Conservation (phyloP, 2,329 filamentous ascomycete species). For the Neoscytalidium dimidiatum region DNA sequence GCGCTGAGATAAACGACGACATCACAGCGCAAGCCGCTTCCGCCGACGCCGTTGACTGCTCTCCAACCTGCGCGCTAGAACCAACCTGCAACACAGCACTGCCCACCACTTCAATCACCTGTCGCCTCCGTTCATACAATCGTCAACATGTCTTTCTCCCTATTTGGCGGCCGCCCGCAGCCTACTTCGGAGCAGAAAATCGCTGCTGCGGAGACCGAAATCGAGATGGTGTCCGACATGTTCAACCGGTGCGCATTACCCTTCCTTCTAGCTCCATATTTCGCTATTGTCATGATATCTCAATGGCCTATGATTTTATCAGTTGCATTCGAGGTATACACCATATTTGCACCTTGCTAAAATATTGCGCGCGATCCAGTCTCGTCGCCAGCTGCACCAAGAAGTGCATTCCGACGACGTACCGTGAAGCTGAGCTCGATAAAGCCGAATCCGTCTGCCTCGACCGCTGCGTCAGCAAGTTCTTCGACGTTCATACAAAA, state of each 20-base stretch:
- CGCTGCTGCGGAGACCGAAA: conserved; percentile 91
- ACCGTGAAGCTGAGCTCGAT: conserved; percentile 95
- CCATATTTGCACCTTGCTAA: neutral
- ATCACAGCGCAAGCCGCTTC: conserved; percentile 13
- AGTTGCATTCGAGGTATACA: neutral
- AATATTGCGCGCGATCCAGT: conserved; percentile 46
- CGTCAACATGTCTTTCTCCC: conserved; percentile 19
- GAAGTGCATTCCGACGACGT: conserved; percentile 90
- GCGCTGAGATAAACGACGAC: conserved; percentile 12
- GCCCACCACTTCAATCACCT: neutral
- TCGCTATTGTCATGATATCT: neutral
- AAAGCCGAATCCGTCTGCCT: conserved; percentile 99
- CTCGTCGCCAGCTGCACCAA: conserved; percentile 85
- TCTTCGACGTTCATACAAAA: conserved; percentile 98
- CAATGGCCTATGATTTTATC: neutral
- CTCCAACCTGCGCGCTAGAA: conserved; percentile 3
- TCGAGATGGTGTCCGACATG: conserved; percentile 97
- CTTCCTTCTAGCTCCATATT: neutral
- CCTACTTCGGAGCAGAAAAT: conserved; percentile 97
- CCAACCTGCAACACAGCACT: neutral
- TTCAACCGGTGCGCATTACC: conserved; percentile 78
- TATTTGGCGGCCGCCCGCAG: conserved; percentile 67
- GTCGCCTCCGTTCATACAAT: neutral
- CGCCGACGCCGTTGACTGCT: neutral
- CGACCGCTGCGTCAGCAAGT: conserved; percentile 95